These are phyloP conservation scores for Wickerhamiella occidentalis DNA, from an alignment of 805 yeast genomes.

Conservation along the genomic window DNA sequence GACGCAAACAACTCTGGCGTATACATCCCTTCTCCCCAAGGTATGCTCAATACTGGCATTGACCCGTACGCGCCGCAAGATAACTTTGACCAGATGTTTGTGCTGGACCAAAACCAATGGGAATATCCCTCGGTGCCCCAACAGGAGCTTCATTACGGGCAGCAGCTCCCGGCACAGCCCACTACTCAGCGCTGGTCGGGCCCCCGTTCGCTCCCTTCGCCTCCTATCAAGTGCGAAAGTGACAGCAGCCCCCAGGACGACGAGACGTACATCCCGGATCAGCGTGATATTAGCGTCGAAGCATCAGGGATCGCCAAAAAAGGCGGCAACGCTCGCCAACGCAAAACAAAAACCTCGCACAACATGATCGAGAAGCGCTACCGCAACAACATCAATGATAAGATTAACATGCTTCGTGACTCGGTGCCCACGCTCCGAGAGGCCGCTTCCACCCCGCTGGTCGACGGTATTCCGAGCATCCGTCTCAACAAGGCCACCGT, in stretches of 20 bases:
- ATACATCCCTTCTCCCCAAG: slow-evolving; percentile 12
- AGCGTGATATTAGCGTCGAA: slow-evolving; percentile 4
- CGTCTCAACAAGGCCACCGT: slow-evolving; percentile 71
- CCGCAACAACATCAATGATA: slow-evolving; percentile 57
- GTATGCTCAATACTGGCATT: slow-evolving; percentile 11
- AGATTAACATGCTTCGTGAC: slow-evolving; percentile 50
- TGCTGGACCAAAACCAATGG: slow-evolving; percentile 9
- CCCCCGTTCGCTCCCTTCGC: slow-evolving; percentile 4
- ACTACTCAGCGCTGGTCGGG: neutral
- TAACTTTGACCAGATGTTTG: slow-evolving; percentile 9
- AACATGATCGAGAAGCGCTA: slow-evolving; percentile 63
- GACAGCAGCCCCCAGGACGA: neutral
- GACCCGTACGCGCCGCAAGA: slow-evolving; percentile 10
- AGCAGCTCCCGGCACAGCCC: neutral
- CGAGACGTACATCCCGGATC: neutral
- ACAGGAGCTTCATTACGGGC: neutral
- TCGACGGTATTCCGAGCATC: slow-evolving; percentile 68
- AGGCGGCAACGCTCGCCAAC: slow-evolving; percentile 5
- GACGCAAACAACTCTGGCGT: slow-evolving; percentile 1
- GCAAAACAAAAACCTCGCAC: slow-evolving; percentile 48
- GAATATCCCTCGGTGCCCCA: neutral
- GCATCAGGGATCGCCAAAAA: neutral
- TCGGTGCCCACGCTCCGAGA: slow-evolving; percentile 69
- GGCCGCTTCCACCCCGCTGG: slow-evolving; percentile 36
- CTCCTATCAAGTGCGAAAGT: slow-evolving; percentile 7